Conservation (phyloP, 2,329 filamentous ascomycete species). For the Sporothrix variecibatus region DNA sequence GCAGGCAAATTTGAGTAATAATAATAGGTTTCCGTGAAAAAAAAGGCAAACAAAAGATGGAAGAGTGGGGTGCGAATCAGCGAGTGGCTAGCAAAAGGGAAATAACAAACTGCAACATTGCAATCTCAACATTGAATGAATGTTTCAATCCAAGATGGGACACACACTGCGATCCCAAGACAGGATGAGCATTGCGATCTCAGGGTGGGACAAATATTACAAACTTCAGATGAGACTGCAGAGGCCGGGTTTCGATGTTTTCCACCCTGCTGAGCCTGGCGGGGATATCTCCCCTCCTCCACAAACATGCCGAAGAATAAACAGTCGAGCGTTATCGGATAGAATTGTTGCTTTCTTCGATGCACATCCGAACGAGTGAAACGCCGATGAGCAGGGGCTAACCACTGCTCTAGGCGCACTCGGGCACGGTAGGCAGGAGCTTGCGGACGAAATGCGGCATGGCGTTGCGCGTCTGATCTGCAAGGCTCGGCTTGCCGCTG, state of each 20-base stretch:
- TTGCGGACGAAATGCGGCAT: slow-evolving; percentile 43
- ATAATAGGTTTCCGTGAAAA: not conserved
- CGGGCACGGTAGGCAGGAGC: slow-evolving; percentile 41
- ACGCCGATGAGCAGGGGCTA: not conserved
- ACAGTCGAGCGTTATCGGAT: not conserved
- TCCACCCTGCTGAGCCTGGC: not conserved
- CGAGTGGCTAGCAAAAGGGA: not conserved
- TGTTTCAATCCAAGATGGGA: too few species aligned
- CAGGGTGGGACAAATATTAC: too few species aligned
- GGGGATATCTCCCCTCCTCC: not conserved
- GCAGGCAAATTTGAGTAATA: not conserved
- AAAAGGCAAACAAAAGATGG: not conserved
- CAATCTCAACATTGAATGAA: too few species aligned
- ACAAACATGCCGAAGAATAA: not conserved
- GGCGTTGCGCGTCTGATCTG: slow-evolving; percentile 41
- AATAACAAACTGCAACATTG: not conserved
- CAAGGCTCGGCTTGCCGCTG: slow-evolving; percentile 39
- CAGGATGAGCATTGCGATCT: too few species aligned
- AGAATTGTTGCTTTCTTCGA: not conserved
- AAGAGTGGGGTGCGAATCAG: not conserved
- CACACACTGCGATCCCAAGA: too few species aligned
- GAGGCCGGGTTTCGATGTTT: not conserved
- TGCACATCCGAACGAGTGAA: slow-evolving; percentile 14
- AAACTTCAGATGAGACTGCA: not conserved
- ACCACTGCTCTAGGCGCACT: slow-evolving; percentile 24